Evolutionary conservation across 75 land plant species (phyloP), one percentile per base, ranked within the genome.

Genomic region (Picea glauca): DNA sequence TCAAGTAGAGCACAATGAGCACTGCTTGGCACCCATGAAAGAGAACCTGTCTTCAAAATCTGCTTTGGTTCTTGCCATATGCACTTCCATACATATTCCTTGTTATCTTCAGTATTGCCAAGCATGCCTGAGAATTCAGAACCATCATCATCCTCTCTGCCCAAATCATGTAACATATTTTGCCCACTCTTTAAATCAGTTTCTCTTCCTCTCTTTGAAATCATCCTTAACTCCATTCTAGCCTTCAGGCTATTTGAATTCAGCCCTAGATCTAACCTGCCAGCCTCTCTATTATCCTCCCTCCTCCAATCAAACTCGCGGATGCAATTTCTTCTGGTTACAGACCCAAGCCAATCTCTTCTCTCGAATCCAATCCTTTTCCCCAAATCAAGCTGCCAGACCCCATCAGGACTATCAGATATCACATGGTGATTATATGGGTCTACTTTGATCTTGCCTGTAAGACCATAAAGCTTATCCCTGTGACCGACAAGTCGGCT

Each of bases 1-100:
- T 81, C 82, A 64, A 77, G 79, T 20, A 78, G 56, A 31, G 81
- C 79, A 77, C 82, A 81, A 72, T 81, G 82, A 46, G 82, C 80
- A 81, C 31, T 81, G 67, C 80, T 78, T 0, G 82, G 79, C 5
- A 59, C 82, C 82, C 82, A 81, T 2, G 82, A 23, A 38, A 76
- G 81, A 3, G 67, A 80, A 43, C 73, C 82, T 56, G 75, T 77
- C 68, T 81, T 81, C 32, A 60, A 46, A 38, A 26, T 76, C 59
- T 81, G 70, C 80, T 78, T 81, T 4, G 80, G 65, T 23, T 65
- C 79, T 63, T 40, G 30, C 82, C 82, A 81, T 20, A 81, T 20
- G 80, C 79, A 81, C 13, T 77, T 80, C 82, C 82, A 81, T 26
- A 30, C 35, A 43, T 35, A 72, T 32, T 6, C 77, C 14, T 32